These are phyloP conservation scores for Maudiozyma bulderi DNA, from an alignment of 805 yeast species.

Conservation along the genomic window DNA sequence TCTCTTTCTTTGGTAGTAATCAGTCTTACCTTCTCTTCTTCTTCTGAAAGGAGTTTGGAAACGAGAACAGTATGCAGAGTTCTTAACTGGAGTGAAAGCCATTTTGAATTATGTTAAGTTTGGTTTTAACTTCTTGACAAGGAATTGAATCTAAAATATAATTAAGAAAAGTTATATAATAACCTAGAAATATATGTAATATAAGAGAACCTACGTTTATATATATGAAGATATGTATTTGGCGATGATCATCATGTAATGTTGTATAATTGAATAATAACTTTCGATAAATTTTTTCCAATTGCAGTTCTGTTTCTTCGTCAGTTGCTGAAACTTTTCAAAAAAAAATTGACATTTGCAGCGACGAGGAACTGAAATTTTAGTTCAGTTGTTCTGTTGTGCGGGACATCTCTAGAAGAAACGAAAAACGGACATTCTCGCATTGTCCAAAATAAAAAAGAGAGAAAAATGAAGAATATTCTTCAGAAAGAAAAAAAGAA, in stretches of 20 bases:
- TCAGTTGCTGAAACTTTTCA: too few relatives aligned
- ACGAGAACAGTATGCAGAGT: conserved; percentile 95
- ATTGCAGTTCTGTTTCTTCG: too few relatives aligned
- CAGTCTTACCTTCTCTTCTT: conserved; percentile 99
- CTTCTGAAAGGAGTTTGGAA: conserved; percentile 99
- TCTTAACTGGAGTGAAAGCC: conserved; percentile 54
- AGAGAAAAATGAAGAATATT: too few relatives aligned
- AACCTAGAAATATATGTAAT: background rate
- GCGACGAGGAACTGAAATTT: too few relatives aligned
- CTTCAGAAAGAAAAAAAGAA: too few relatives aligned
- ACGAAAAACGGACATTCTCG: too few relatives aligned
- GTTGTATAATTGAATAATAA: background rate
- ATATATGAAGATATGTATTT: background rate
- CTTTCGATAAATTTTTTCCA: too few relatives aligned
- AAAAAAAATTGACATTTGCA: too few relatives aligned
- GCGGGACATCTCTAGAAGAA: too few relatives aligned
- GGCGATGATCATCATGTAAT: background rate
- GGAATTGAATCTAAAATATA: background rate
- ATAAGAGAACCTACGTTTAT: background rate
- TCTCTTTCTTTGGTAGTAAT: conserved; percentile 99
- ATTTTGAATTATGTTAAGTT: conserved; percentile 33
- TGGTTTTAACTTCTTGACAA: background rate
- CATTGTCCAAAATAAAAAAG: too few relatives aligned
- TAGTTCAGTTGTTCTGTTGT: too few relatives aligned
- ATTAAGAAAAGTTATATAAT: background rate